A percentile compares a stretch with the other conserved stretches of the same genome.
These are phyloP conservation scores for Sequoiadendron giganteum DNA, from an alignment of 75 land plant genomes.

Conservation along the genomic window DNA sequence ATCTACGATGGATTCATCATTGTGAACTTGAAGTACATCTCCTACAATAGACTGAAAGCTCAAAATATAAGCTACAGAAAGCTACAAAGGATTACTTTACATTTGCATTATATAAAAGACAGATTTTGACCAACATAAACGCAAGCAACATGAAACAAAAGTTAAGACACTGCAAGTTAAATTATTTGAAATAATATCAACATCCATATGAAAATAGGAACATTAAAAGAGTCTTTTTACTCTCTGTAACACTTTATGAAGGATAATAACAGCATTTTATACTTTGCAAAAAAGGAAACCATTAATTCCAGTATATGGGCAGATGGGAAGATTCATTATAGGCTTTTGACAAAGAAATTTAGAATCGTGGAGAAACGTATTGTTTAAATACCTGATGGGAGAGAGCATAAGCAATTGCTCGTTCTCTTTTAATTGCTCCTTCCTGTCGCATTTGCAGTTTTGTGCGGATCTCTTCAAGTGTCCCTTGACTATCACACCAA, in stretches of 20 bases:
- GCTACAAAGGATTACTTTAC: not conserved
- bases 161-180: not conserved
- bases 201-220: not conserved
- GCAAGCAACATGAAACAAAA: not conserved
- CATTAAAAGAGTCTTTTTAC: not conserved
- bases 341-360: not conserved
- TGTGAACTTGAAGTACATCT: not conserved
- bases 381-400: slow-evolving; percentile 56
- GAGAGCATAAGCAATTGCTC: slow-evolving; percentile 73
- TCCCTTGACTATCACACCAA: slow-evolving; percentile 77
- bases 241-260: not conserved
- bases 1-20: not conserved
- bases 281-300: not conserved
- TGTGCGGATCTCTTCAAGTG: slow-evolving; percentile 58
- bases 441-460: slow-evolving; percentile 70
- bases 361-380: not conserved
- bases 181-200: not conserved
- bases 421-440: slow-evolving; percentile 78
- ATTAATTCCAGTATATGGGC: not conserved
- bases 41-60: not conserved
- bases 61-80: not conserved
- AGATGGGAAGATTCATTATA: not conserved
- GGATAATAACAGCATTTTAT: not conserved
- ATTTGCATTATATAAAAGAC: not conserved
- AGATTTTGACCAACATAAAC: not conserved